These are phyloP conservation scores for Dioscorea alata DNA, from an alignment of 106 monocot species.

Conservation along the genomic window DNA sequence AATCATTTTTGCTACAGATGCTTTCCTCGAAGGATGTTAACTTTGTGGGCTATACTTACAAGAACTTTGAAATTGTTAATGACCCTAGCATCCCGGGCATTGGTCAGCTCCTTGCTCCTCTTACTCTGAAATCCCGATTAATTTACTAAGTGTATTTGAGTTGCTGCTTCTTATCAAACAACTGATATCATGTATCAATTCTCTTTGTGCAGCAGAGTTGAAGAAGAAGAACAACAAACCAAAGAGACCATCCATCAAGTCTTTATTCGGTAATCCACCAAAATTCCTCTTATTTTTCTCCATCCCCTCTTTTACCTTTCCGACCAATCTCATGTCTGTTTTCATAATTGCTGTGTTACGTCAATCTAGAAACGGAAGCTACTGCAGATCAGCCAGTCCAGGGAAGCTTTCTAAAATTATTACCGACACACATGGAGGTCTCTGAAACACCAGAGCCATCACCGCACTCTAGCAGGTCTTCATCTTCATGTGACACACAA, in stretches of 20 bases:
- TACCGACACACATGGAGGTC: conserved; percentile 70
- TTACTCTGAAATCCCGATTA: too few relatives aligned
- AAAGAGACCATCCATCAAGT: conserved; percentile 70
- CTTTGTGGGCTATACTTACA: conserved; percentile 56
- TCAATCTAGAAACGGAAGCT: conserved; percentile 26
- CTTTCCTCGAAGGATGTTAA: conserved; percentile 54
- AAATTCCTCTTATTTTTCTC: not conserved
- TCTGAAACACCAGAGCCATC: conserved; percentile 61
- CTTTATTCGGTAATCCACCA: conserved; percentile 49
- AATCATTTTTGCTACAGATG: conserved; percentile 19
- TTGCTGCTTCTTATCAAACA: not conserved
- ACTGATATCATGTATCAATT: not conserved
- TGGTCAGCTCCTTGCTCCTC: conserved; percentile 7
- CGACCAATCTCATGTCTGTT: too few relatives aligned
- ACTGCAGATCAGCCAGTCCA: conserved; percentile 45
- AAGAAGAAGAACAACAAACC: conserved; percentile 63
- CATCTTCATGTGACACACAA: conserved; percentile 27
- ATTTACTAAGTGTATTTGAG: not conserved
- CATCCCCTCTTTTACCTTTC: not conserved
- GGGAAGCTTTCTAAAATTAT: conserved; percentile 79
- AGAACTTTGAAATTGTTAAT: conserved; percentile 49
- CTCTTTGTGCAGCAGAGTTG: conserved; percentile 44
- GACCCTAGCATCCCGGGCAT: conserved; percentile 39
- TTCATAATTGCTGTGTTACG: not conserved
- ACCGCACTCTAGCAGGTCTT: conserved; percentile 53